Conservation (phyloP, 371 early-diverging fungal species). For the Mucor racemosus region DNA sequence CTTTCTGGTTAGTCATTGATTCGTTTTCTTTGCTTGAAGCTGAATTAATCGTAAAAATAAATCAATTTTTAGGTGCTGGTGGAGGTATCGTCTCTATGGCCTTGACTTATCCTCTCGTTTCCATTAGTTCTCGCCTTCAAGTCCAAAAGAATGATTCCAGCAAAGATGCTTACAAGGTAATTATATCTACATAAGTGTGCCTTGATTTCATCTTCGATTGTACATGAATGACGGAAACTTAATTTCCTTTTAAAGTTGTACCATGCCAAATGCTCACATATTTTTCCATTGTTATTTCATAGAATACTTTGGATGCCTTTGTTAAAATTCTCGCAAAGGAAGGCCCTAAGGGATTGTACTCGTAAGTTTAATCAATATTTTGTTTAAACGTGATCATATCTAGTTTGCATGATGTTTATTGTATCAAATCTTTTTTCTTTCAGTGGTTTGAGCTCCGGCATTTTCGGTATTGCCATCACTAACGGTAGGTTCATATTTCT, state of each 20-base stretch:
- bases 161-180: conserved; percentile 70
- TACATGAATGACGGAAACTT: conserved; percentile 7
- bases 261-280: not conserved
- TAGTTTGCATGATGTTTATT: conserved; percentile 3
- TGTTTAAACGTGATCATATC: not conserved
- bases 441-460: conserved; percentile 93
- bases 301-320: conserved; percentile 79
- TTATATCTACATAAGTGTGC: not conserved
- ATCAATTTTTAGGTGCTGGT: conserved; percentile 77
- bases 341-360: conserved; percentile 88
- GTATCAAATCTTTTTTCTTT: not conserved
- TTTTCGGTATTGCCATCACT: conserved; percentile 95
- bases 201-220: conserved; percentile 1
- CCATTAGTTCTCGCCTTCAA: conserved; percentile 88
- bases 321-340: conserved; percentile 87
- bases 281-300: conserved; percentile 11
- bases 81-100: conserved; percentile 95
- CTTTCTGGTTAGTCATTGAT: conserved; percentile 65
- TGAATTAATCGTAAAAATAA: not conserved
- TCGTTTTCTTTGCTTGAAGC: not conserved
- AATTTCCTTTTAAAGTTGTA: conserved; percentile 3
- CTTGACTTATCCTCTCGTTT: conserved; percentile 94
- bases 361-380: conserved; percentile 59
- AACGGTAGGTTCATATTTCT: conserved; percentile 65
- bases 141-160: conserved; percentile 76